Conservation (phyloP, 768 basidiomycete genomes). For the Agaricus subrufescens region DNA sequence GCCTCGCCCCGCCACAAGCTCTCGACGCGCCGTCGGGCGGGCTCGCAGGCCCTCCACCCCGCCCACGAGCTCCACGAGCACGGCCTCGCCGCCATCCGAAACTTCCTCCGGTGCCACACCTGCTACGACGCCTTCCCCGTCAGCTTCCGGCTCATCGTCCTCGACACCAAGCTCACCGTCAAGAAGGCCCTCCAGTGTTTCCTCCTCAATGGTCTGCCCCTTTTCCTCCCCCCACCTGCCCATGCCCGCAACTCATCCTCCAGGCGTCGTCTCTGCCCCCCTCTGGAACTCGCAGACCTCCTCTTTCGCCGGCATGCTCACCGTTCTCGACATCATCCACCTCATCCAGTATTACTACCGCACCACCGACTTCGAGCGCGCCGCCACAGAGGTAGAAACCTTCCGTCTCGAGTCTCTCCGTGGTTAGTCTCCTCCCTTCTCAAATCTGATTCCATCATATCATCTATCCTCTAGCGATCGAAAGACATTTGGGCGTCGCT, state of each 20-base stretch:
- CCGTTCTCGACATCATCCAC: conserved; percentile 98
- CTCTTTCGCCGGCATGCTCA: conserved; percentile 96
- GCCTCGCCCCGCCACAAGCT: conserved; percentile 40
- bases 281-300: conserved; percentile 96
- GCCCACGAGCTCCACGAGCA: conserved; percentile 63
- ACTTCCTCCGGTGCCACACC: conserved; percentile 78
- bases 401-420: conserved; percentile 85
- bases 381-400: conserved; percentile 86
- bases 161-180: conserved; percentile 93
- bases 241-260: conserved; percentile 9
- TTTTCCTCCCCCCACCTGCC: neutral
- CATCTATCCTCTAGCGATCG: conserved; percentile 67
- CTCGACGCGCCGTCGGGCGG: conserved; percentile 54
- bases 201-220: conserved; percentile 62
- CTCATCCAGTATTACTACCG: conserved; percentile 98
- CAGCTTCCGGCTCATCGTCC: conserved; percentile 92
- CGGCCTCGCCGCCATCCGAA: conserved; percentile 66
- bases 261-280: conserved; percentile 96
- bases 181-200: conserved; percentile 92
- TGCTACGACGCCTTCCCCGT: conserved; percentile 98
- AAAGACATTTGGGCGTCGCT: conserved; percentile 86
- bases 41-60: conserved; percentile 42
- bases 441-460: conserved; percentile 2
- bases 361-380: conserved; percentile 79
- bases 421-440: conserved; percentile 46